Base-by-base conservation (phyloP, 306 rosid species). In the Comarum palustre region DNA sequence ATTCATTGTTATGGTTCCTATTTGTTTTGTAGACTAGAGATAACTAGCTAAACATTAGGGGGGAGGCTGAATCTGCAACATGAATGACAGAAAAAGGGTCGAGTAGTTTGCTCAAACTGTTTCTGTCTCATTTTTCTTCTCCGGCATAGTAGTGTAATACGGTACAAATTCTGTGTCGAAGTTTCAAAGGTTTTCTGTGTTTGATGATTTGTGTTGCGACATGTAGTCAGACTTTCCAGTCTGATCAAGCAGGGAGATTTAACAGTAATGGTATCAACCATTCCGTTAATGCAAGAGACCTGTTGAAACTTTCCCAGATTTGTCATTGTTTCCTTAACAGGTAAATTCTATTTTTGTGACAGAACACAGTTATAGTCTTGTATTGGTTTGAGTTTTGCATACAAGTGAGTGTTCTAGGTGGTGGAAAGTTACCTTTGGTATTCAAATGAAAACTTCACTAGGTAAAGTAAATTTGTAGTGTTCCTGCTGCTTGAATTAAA, bases 281-380 rank as follows among this genome's bases (percentile, higher is more conserved):
- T 20, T 59, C 54, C 10, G 36, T 51, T 43, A 20, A 16, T 0
- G 59, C 81, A 65, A 72, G 60, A 52, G 54, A 70, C 72, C 57
- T 3, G 22, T 64, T 42, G 7, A 52, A 29, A 14, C 6, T 46
- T 79, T 27, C 34, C 5, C 2, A 71, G 51, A 39, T 62, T 73
- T 38, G 31, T 69, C 47, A 52, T 51, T 81, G 51, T 79, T 76
- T 58, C 73, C 75, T 34, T 41, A 58, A 68, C 10, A 39, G 38
- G n/a, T 62, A 12, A 69, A 4, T 57, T 8, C 22, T 12, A 57
- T 76, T 64, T 66, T 68, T 41, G 69, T 29, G 58, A n/a, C 58
- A 52, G 31, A 51, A 17, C 32, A 5, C 20, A 2, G 20, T 36
- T n/a, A 45, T 36, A 59, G 34, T 58, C 62, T 58, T 6, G 39